Evolutionary conservation across 345 rosid genomes (phyloP).

Genomic region (Fremontodendron californicum): DNA sequence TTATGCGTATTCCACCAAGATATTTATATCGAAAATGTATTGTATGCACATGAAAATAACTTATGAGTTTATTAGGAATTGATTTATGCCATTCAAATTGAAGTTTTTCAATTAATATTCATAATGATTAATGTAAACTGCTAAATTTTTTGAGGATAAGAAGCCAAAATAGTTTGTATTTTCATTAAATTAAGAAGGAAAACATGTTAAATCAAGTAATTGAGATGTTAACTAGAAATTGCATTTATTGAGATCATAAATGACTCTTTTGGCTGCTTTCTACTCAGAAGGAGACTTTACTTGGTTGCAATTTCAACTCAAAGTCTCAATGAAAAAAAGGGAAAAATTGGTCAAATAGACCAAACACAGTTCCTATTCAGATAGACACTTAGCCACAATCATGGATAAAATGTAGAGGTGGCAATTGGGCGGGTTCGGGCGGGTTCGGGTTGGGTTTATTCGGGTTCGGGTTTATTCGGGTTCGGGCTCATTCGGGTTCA

Average conservation of each 20-base stretch:
- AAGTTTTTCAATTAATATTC: not conserved
- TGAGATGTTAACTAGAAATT: not conserved
- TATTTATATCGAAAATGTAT: not conserved
- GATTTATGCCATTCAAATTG: not conserved
- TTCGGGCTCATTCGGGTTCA: too few species aligned
- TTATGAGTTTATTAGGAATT: not conserved
- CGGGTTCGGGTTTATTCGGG: too few species aligned
- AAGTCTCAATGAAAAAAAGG: not conserved
- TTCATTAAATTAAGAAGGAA: not conserved
- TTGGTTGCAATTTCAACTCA: conserved; percentile 28
- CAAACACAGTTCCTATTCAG: not conserved
- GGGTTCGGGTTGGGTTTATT: too few species aligned
- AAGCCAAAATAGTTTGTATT: not conserved
- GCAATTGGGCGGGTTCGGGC: too few species aligned
- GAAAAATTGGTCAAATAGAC: not conserved
- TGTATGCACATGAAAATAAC: not conserved
- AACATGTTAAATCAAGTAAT: not conserved
- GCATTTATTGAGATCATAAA: not conserved
- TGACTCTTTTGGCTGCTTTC: not conserved
- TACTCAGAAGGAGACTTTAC: not conserved
- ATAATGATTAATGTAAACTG: too few species aligned
- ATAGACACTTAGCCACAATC: conserved; percentile 25
- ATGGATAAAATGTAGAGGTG: too few species aligned
- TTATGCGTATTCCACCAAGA: too few species aligned
- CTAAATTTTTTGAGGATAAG: not conserved